Base-by-base conservation (phyloP, 2,329 filamentous ascomycete genomes). In the Nemania diffusa region DNA sequence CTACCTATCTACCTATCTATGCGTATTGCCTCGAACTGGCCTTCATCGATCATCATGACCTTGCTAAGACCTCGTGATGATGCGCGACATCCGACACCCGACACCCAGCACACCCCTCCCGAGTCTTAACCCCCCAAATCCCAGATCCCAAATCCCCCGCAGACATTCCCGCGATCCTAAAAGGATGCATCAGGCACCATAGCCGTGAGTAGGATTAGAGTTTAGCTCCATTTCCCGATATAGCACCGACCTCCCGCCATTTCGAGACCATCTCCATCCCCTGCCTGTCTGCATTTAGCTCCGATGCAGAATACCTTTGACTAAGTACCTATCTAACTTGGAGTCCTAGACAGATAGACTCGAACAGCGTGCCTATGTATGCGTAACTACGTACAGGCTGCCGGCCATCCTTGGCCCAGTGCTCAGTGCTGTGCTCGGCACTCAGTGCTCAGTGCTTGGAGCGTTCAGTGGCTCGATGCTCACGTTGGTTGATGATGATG, bases 141-240 rank as follows among this genome's bases (percentile, higher is more conserved):
- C 26, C 22, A 9, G 9, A n/a, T 51, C 26, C 24, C 37, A 44
- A 7, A 22, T 27, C 40, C 50, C 50, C 32, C 37, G 15, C 22
- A 27, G 24, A 55, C n/a, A 27, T 27, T 26, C 27, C 27, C 20
- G 59, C 27, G 26, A 55, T 55, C 59, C 20, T 15, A 22, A 32
- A 27, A 62, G 59, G 59, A 62, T 51, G 37, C 37, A 55, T 51
- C 57, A 24, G 42, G 44, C n/a, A 44, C 52, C 32, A 11, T 24
- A 5, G 17, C 7, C 13, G 7, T 32, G 50, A 11, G 1, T 27
- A 48, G 27, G 9, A 17, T 9, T 40, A 50, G 20, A 32, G 50
- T 48, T 0, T 40, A 67, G 17, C 50, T 37, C 59, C 64, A 50
- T 34, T 51, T 56, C 57, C 50, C 55, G 59, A 59, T 57, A 63